These are phyloP conservation scores for Cadophora sp. DNA, from an alignment of 2,329 filamentous ascomycete species.

Conservation along the genomic window DNA sequence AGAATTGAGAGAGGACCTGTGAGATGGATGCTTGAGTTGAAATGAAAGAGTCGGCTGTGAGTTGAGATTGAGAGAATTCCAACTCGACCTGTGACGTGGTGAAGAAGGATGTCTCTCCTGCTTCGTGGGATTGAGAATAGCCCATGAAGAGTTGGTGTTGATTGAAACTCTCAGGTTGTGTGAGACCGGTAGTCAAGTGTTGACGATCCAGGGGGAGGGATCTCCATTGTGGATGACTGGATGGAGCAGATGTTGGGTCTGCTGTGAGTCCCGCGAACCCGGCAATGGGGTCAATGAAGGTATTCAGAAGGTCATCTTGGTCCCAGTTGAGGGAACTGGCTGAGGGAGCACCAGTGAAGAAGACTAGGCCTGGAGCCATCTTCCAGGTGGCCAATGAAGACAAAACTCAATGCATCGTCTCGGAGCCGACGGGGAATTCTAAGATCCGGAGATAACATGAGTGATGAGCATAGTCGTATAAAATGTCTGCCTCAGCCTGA, in stretches of 20 bases:
- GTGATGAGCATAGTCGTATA: background rate
- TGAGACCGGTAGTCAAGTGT: slow-evolving; percentile 59
- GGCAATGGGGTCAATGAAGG: slow-evolving; percentile 52
- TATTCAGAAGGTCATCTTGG: slow-evolving; percentile 55
- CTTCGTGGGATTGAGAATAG: slow-evolving; percentile 55
- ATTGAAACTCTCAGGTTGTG: slow-evolving; percentile 48
- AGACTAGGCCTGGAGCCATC: slow-evolving; percentile 48
- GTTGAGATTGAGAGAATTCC: slow-evolving; percentile 30
- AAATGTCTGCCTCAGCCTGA: background rate
- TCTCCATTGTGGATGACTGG: slow-evolving; percentile 53
- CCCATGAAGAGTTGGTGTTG: slow-evolving; percentile 55
- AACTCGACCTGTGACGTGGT: slow-evolving; percentile 51
- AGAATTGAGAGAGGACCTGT: slow-evolving; percentile 67
- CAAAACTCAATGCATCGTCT: slow-evolving; percentile 1
- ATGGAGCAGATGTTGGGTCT: slow-evolving; percentile 21
- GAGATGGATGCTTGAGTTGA: slow-evolving; percentile 31
- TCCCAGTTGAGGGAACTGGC: slow-evolving; percentile 61
- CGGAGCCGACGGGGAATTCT: slow-evolving; percentile 19
- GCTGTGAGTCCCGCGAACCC: slow-evolving; percentile 47
- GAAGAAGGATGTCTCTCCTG: slow-evolving; percentile 54
- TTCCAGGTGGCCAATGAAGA: slow-evolving; percentile 4
- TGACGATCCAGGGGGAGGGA: slow-evolving; percentile 56
- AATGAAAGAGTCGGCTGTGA: slow-evolving; percentile 16
- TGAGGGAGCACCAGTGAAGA: slow-evolving; percentile 68
- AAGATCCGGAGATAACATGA: slow-evolving; percentile 9